A percentile compares a stretch with the other conserved stretches of the same genome.
Evolutionary conservation across 176 grass and related monocot genomes (phyloP).

Genomic region (Oropetium thomaeum): DNA sequence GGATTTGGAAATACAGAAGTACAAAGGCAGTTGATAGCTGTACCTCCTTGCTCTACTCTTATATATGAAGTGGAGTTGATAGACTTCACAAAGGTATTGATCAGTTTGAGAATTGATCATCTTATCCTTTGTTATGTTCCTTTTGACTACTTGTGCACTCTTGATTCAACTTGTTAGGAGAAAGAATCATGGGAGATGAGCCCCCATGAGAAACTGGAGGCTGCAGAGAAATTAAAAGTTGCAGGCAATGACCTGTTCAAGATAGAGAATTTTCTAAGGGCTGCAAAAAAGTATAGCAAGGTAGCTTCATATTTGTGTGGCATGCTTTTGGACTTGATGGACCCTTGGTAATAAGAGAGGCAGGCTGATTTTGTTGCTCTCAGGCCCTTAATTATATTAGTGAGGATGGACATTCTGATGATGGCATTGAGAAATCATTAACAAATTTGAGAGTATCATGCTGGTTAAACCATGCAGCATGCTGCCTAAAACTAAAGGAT

Average conservation of each 20-base stretch:
- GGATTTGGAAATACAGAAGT: slow-evolving; percentile 32
- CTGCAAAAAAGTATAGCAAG: slow-evolving; percentile 45
- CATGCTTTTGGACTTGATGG: neutral
- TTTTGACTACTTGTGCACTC: neutral
- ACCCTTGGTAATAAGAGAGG: neutral
- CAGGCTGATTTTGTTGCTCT: slow-evolving; percentile 13
- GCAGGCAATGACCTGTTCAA: slow-evolving; percentile 46
- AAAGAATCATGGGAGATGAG: slow-evolving; percentile 42
- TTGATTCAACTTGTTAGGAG: slow-evolving; percentile 21
- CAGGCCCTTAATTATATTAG: slow-evolving; percentile 42
- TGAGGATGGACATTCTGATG: slow-evolving; percentile 22
- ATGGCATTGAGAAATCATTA: slow-evolving; percentile 25
- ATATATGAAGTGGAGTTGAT: slow-evolving; percentile 48
- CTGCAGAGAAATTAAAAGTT: slow-evolving; percentile 40
- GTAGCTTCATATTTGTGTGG: neutral
- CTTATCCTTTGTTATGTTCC: neutral
- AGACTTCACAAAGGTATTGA: slow-evolving; percentile 40
- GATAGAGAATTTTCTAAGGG: slow-evolving; percentile 34
- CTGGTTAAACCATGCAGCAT: slow-evolving; percentile 50
- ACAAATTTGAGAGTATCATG: slow-evolving; percentile 36
- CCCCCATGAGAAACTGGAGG: slow-evolving; percentile 33
- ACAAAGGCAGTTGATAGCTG: neutral
- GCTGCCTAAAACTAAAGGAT: slow-evolving; percentile 44
- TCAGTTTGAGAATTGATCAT: neutral
- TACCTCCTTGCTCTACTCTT: slow-evolving; percentile 35